Conservation (phyloP, 352 stramenopile species). For the Nothophytophthora sp. region DNA sequence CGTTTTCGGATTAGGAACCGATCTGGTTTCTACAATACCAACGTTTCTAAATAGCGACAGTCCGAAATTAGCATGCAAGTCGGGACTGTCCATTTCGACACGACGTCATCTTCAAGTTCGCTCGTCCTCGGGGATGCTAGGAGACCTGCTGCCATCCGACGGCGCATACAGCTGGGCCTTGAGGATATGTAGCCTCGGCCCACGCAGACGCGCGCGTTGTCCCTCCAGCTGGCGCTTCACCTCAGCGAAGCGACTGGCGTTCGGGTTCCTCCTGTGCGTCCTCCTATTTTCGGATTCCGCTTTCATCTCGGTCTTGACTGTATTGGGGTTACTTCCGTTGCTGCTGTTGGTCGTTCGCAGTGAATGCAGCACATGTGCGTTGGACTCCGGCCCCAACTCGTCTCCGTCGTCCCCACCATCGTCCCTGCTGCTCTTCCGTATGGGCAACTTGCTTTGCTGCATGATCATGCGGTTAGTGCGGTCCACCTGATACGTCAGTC, state of each 20-base stretch:
- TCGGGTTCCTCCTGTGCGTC: conserved; percentile 26
- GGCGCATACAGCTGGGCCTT: conserved; percentile 40
- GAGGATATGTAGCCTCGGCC: conserved; percentile 48
- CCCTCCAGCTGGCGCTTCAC: conserved; percentile 40
- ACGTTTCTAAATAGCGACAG: too few relatives aligned
- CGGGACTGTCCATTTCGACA: conserved; percentile 15
- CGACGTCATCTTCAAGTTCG: neutral
- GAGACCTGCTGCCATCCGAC: neutral
- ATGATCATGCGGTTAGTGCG: conserved; percentile 55
- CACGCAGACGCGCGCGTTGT: conserved; percentile 30
- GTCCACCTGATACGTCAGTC: conserved; percentile 47
- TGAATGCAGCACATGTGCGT: conserved; percentile 22
- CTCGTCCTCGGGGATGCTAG: conserved; percentile 6
- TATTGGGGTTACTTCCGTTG: too few relatives aligned
- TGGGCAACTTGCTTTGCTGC: conserved; percentile 19
- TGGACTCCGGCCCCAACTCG: conserved; percentile 11
- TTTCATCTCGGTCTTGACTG: too few relatives aligned
- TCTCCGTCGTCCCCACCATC: conserved; percentile 5
- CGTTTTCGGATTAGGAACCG: neutral
- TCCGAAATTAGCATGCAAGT: too few relatives aligned
- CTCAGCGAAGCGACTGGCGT: conserved; percentile 39
- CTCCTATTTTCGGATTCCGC: too few relatives aligned
- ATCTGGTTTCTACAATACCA: too few relatives aligned
- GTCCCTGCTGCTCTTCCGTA: conserved; percentile 1
- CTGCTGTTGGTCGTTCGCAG: conserved; percentile 4